Evolutionary conservation across 768 basidiomycete genomes (phyloP).

Genomic region (Amylocystis lapponica): DNA sequence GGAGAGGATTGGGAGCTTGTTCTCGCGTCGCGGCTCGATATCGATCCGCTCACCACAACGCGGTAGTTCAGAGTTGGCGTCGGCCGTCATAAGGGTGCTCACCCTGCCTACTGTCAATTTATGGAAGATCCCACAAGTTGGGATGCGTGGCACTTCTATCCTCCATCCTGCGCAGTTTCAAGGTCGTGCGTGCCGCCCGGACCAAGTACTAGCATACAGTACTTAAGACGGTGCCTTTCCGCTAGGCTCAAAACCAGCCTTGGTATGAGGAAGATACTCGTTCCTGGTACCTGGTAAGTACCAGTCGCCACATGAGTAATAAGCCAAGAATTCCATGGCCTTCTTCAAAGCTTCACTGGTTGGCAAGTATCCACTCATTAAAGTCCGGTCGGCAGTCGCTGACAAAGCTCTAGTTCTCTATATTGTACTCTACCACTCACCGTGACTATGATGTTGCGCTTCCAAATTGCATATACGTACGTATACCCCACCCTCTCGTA

Average conservation of each 20-base stretch:
- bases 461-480: too few relatives aligned
- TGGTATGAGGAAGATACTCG: too few relatives aligned
- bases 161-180: constrained; percentile 1
- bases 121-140: constrained; percentile 53
- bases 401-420: too few relatives aligned
- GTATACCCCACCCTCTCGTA: too few relatives aligned
- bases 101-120: constrained; percentile 47
- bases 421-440: too few relatives aligned
- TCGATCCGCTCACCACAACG: constrained; percentile 48
- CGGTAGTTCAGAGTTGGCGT: constrained; percentile 17
- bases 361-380: too few relatives aligned
- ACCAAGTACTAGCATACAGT: constrained; percentile 8
- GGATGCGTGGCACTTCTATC: constrained; percentile 35
- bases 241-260: background rate
- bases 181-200: constrained; percentile 5
- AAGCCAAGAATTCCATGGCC: too few relatives aligned
- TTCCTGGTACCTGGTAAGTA: too few relatives aligned
- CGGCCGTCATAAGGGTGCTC: constrained; percentile 5
- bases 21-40: background rate
- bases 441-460: too few relatives aligned
- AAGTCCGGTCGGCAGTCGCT: too few relatives aligned
- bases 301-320: too few relatives aligned
- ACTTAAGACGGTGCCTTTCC: background rate
- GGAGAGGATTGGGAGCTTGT: background rate
- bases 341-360: too few relatives aligned